phyloP scores from a whole-genome alignment of 2,329 filamentous ascomycete species.

The Arthrobotrys entomopaga region DNA sequence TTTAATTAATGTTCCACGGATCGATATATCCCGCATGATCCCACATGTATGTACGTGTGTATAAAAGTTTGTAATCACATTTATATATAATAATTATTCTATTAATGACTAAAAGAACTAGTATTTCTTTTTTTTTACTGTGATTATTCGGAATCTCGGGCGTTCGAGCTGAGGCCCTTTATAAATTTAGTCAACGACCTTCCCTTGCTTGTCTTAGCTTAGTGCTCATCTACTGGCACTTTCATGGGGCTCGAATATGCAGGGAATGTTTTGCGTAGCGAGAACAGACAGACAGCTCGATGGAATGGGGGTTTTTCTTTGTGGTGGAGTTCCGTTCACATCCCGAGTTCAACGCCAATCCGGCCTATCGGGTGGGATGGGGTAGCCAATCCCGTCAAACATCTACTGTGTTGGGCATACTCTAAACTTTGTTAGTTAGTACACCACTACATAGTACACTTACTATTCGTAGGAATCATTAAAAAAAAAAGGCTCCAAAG shows the following conservation, averaged over 20 bases:
- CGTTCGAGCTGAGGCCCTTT: too few relatives aligned
- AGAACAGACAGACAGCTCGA: too few relatives aligned
- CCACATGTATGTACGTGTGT: not conserved
- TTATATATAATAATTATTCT: too few relatives aligned
- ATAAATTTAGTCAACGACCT: too few relatives aligned
- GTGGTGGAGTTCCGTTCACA: slow-evolving; percentile 31
- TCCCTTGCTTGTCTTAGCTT: too few relatives aligned
- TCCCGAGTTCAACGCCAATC: slow-evolving; percentile 30
- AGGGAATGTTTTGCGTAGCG: slow-evolving; percentile 36
- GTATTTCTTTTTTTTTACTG: too few relatives aligned
- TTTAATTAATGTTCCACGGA: not conserved
- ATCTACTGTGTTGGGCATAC: slow-evolving; percentile 22
- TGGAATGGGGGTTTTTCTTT: not conserved
- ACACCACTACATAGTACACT: slow-evolving; percentile 4
- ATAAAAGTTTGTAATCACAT: slow-evolving; percentile 6
- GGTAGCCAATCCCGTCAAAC: slow-evolving; percentile 34
- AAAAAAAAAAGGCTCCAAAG: too few relatives aligned
- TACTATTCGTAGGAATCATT: not conserved
- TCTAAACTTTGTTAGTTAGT: slow-evolving; percentile 15
- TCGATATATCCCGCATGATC: too few relatives aligned
- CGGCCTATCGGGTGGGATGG: not conserved
- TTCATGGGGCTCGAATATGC: slow-evolving; percentile 4
- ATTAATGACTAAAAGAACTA: too few relatives aligned
- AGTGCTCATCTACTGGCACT: too few relatives aligned
- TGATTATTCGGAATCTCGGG: too few relatives aligned